These are phyloP conservation scores for Dactylellina haptotyla DNA, from an alignment of 2,329 filamentous ascomycete species.

Conservation along the genomic window DNA sequence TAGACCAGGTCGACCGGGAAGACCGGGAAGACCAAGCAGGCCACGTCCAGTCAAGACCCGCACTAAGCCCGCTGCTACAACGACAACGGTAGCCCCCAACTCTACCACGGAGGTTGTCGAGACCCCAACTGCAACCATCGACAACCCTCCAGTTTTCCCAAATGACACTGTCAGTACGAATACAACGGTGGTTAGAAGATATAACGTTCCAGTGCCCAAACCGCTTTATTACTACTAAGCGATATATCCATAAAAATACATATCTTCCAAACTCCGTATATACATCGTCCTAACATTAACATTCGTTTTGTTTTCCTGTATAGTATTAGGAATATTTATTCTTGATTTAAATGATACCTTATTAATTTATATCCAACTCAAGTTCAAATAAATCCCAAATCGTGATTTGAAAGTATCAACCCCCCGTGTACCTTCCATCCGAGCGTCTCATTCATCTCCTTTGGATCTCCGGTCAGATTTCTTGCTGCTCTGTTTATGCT, in stretches of 20 bases:
- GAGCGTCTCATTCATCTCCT: too few species aligned
- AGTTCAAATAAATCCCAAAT: too few species aligned
- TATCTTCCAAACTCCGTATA: background rate
- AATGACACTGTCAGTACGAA: conserved; percentile 22
- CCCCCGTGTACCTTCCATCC: too few species aligned
- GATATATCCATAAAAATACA: background rate
- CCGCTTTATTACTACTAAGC: conserved; percentile 10
- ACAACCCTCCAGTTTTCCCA: conserved; percentile 10
- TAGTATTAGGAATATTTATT: background rate
- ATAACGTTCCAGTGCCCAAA: conserved; percentile 19
- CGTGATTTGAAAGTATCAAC: too few species aligned
- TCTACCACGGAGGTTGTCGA: background rate
- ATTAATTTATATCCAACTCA: too few species aligned
- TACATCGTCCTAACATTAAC: background rate
- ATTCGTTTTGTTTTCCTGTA: background rate
- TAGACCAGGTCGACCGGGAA: too few species aligned
- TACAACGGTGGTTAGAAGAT: conserved; percentile 32
- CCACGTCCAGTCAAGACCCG: background rate
- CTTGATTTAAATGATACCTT: background rate
- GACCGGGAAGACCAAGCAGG: conserved; percentile 16
- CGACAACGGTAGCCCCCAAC: background rate
- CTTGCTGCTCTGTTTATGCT: conserved; percentile 24
- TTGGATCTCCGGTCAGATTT: conserved; percentile 21
- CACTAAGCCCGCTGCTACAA: background rate
- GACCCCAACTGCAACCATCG: background rate